Conservation (phyloP, 1,284 basidiomycete species). For the Leccinum fallax region DNA sequence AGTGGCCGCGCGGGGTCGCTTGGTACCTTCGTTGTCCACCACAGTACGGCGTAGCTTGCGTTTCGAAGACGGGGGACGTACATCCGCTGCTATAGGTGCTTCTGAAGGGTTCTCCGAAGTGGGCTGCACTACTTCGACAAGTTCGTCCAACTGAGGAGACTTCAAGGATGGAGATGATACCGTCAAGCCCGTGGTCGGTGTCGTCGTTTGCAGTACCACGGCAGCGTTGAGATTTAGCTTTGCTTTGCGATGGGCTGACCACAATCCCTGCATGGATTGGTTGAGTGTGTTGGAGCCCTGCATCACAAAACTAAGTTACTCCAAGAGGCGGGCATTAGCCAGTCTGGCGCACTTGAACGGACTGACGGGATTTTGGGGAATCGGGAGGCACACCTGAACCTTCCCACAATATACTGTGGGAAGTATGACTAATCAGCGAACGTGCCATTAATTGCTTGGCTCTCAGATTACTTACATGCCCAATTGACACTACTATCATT, state of each 20-base stretch:
- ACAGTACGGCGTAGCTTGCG: conserved; percentile 57
- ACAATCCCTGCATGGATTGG: conserved; percentile 74
- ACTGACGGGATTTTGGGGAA: too few species aligned
- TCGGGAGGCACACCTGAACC: too few species aligned
- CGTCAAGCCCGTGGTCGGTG: neutral
- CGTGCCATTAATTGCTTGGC: too few species aligned
- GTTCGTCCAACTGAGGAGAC: neutral
- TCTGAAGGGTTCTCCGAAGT: neutral
- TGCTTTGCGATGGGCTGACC: conserved; percentile 63
- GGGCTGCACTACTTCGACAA: neutral
- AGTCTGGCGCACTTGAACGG: too few species aligned
- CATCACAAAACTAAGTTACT: neutral
- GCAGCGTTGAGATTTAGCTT: conserved; percentile 68
- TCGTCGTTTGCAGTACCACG: conserved; percentile 15
- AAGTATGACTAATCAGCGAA: too few species aligned
- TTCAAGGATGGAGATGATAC: neutral
- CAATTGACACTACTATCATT: too few species aligned
- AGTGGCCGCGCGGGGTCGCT: conserved; percentile 49
- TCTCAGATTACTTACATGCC: too few species aligned
- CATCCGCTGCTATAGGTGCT: conserved; percentile 15
- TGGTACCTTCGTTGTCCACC: conserved; percentile 51
- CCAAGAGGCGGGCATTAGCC: too few species aligned
- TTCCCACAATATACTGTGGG: too few species aligned
- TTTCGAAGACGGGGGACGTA: conserved; percentile 41
- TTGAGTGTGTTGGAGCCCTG: conserved; percentile 74